phyloP scores from a whole-genome alignment of 2,329 filamentous ascomycete species.

The Colletotrichum caudatum region DNA sequence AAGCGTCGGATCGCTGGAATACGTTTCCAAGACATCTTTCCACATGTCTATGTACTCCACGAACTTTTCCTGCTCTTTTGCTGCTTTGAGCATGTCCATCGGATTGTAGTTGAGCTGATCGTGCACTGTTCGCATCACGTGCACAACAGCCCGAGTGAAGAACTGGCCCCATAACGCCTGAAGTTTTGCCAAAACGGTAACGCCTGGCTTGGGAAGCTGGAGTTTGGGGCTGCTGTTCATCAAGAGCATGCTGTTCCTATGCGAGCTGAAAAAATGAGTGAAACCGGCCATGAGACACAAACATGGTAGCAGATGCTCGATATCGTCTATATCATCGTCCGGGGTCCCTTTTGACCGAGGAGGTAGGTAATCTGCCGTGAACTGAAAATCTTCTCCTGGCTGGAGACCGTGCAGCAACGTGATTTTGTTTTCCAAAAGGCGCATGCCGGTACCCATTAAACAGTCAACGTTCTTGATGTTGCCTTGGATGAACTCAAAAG shows the following conservation, averaged over 20 bases:
- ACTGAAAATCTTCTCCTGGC: background rate
- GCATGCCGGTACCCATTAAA: slow-evolving; percentile 34
- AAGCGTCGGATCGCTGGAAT: background rate
- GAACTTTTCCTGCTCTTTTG: background rate
- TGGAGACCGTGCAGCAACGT: background rate
- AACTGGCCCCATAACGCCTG: slow-evolving; percentile 39
- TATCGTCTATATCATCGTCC: slow-evolving; percentile 38
- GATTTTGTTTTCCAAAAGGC: slow-evolving; percentile 28
- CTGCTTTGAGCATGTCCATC: background rate
- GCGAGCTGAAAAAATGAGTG: slow-evolving; percentile 38
- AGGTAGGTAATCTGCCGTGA: background rate
- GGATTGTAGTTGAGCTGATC: slow-evolving; percentile 21
- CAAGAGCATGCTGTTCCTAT: slow-evolving; percentile 13
- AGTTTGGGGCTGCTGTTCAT: slow-evolving; percentile 22
- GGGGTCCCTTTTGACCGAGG: background rate
- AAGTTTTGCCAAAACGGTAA: slow-evolving; percentile 12
- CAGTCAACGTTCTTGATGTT: slow-evolving; percentile 38
- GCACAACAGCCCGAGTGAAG: slow-evolving; percentile 39
- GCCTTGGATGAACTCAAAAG: slow-evolving; percentile 43
- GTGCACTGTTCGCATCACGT: slow-evolving; percentile 35
- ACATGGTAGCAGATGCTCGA: slow-evolving; percentile 37
- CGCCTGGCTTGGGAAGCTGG: slow-evolving; percentile 20
- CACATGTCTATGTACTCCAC: slow-evolving; percentile 28
- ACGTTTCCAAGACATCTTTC: slow-evolving; percentile 14
- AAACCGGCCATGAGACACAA: slow-evolving; percentile 38